A percentile compares a stretch with the other conserved stretches of the same genome.
Conservation (phyloP, 2,329 filamentous ascomycete species). For the Pseudocercospora musae region DNA sequence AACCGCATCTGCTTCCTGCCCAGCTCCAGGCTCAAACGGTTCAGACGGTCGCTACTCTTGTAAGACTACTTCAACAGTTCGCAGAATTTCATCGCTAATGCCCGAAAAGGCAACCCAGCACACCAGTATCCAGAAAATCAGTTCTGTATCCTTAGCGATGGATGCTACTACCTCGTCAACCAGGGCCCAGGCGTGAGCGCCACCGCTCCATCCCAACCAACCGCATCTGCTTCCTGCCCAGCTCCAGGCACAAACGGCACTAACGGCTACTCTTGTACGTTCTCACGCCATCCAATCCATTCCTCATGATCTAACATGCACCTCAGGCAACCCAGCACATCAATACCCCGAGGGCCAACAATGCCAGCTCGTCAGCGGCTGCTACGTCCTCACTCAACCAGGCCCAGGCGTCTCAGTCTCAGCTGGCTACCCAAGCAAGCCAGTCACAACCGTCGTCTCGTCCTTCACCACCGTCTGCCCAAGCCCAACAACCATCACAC, state of each 20-base stretch:
- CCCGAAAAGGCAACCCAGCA: background rate
- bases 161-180: conserved; percentile 3
- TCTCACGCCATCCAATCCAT: no score
- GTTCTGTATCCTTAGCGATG: background rate
- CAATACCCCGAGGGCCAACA: background rate
- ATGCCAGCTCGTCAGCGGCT: conserved; percentile 2
- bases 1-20: background rate
- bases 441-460: conserved; percentile 5
- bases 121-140: background rate
- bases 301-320: no score
- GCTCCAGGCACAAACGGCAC: conserved; percentile 3
- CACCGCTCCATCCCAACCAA: background rate
- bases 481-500: conserved; percentile 10
- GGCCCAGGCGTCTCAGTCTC: background rate
- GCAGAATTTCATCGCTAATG: no score
- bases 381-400: conserved; percentile 1
- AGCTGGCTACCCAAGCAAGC: background rate
- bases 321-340: background rate
- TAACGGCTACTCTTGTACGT: conserved; percentile 3
- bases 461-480: conserved; percentile 15
- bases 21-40: background rate
- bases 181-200: conserved; percentile 5
- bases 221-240: background rate
- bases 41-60: conserved; percentile 5
- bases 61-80: no score